Percentiles rank a stretch among this genome's conserved stretches.
These are phyloP conservation scores for Capsicum pubescens DNA, from an alignment of 257 asterid species.

Conservation along the genomic window DNA sequence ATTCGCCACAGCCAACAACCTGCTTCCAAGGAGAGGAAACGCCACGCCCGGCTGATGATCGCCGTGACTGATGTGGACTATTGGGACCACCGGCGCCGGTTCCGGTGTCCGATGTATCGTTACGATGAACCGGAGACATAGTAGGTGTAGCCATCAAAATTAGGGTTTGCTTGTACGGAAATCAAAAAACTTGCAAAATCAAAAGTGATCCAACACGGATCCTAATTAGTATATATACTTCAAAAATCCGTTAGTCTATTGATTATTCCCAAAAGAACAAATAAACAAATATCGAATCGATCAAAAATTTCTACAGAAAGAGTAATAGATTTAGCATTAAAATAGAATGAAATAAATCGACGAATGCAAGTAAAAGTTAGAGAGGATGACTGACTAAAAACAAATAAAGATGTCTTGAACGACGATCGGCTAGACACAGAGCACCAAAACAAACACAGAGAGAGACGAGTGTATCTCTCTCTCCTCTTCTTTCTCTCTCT, in stretches of 20 bases:
- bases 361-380: not conserved
- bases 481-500: not conserved
- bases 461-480: slow-evolving; percentile 21
- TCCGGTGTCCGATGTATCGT: not conserved
- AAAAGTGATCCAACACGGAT: slow-evolving; percentile 18
- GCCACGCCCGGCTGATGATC: slow-evolving; percentile 32
- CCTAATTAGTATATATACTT: slow-evolving; percentile 3
- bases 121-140: slow-evolving; percentile 17
- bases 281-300: not conserved
- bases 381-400: not conserved
- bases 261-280: not conserved
- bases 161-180: slow-evolving; percentile 21
- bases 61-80: slow-evolving; percentile 43
- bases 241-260: not conserved
- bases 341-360: not conserved
- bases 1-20: slow-evolving; percentile 62
- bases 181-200: not conserved
- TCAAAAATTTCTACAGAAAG: slow-evolving; percentile 3
- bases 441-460: not conserved
- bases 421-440: not conserved
- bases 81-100: slow-evolving; percentile 39
- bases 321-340: not conserved
- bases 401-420: not conserved
- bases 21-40: slow-evolving; percentile 58
- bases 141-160: slow-evolving; percentile 30